Evolutionary conservation across 805 yeast species (phyloP).

Genomic region (Pichia thaimueangensis): DNA sequence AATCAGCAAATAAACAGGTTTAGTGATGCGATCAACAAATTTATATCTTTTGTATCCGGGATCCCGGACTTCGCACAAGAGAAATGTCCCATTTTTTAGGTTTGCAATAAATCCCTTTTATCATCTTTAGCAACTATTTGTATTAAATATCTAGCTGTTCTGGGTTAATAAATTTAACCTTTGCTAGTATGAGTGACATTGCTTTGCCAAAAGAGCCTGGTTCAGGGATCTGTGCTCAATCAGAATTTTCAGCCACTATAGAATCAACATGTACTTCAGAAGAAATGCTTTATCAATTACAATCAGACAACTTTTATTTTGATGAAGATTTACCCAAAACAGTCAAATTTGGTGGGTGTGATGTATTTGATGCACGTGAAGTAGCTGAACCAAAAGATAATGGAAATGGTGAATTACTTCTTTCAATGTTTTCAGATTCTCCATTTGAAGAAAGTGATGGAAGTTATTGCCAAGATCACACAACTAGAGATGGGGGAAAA

Average conservation of each 20-base stretch:
- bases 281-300: background rate
- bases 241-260: conserved; percentile 16
- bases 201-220: background rate
- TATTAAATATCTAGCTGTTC: too few species aligned
- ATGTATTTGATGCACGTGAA: background rate
- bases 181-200: background rate
- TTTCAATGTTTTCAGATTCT: background rate
- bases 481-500: too few species aligned
- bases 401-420: background rate
- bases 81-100: conserved; percentile 1
- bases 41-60: too few species aligned
- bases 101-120: too few species aligned
- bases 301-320: background rate
- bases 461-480: too few species aligned
- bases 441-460: too few species aligned
- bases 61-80: background rate
- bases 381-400: background rate
- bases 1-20: too few species aligned
- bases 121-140: too few species aligned
- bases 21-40: too few species aligned
- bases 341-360: conserved; percentile 7
- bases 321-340: conserved; percentile 6
- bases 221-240: conserved; percentile 7
- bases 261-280: conserved; percentile 2
- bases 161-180: too few species aligned